Evolutionary conservation across 306 rosid species (phyloP), one percentile per base, ranked within the genome.

Genomic region (Hylodesmum podocarpum): DNA sequence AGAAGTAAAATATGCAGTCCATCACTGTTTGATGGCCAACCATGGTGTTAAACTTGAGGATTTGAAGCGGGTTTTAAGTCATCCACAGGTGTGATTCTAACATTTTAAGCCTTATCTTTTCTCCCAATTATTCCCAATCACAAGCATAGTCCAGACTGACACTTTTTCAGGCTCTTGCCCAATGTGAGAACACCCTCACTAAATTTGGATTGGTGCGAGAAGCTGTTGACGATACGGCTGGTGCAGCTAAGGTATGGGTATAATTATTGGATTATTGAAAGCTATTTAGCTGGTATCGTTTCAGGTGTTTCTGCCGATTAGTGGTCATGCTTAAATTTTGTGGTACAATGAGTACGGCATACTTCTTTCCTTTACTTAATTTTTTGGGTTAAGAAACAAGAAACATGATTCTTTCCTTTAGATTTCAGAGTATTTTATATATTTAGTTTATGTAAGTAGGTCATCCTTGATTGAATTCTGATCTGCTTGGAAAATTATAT

Each of bases 141-240:
- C 44, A 49, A 76, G 81, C 73, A 66, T 78, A 43, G 29, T 57
- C 62, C 64, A 53, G 75, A 19, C 55, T 47, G 68, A 55, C 74
- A 28, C 46, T 66, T 77, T 84, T 80, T 77, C 77, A 95, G 99
- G 99, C 99, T 89, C 99, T 95, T 74, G 94, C 96, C 83, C 99
- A 95, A 88, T 95, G 99, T 82, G 99, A 95, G 89, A 73, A 87
- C 88, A 92, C 94, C 6, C 86, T 95, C 85, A 89, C 96, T 13
- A 68, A 62, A 80, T 76, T 78, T 67, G 96, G 97, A 70, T 92
- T 95, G 85, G 90, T 95, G 74, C 88, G 92, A 88, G 99, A 89
- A 83, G 97, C 97, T 11, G 92, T 86, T 46, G 97, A 95, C 53
- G 97, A 95, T 70, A 95, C 99, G 40, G 99, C 99, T 36, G 99